Percentiles rank a stretch among this genome's conserved stretches.
phyloP scores from a whole-genome alignment of 805 yeast genomes.

The Metschnikowia arizonensis region DNA sequence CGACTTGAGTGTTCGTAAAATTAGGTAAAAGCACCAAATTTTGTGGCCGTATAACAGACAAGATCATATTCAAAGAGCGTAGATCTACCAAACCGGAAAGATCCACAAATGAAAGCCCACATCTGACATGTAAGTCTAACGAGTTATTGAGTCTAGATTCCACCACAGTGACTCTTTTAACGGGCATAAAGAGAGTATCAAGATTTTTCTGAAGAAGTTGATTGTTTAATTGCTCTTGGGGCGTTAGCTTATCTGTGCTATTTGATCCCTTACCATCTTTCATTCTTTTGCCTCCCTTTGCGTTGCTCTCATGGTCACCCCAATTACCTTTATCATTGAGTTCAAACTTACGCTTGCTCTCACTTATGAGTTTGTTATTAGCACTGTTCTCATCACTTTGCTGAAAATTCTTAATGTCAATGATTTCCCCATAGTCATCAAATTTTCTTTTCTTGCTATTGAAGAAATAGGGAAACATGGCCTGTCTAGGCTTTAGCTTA shows the following conservation, averaged over 20 bases:
- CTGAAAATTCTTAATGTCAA: constrained; percentile 61
- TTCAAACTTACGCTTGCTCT: constrained; percentile 37
- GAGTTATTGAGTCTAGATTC: constrained; percentile 10
- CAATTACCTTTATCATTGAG: constrained; percentile 28
- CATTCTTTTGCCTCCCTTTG: constrained; percentile 12
- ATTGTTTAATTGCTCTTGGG: constrained; percentile 41
- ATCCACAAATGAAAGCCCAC: constrained; percentile 75
- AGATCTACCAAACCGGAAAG: constrained; percentile 80
- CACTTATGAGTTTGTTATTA: constrained; percentile 32
- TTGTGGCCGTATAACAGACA: constrained; percentile 75
- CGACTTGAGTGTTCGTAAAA: constrained; percentile 23
- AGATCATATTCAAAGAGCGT: constrained; percentile 72
- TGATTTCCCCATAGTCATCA: constrained; percentile 86
- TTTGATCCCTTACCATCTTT: constrained; percentile 19
- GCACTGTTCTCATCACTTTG: constrained; percentile 47
- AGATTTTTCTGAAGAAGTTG: constrained; percentile 37
- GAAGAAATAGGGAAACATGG: constrained; percentile 73
- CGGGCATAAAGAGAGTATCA: constrained; percentile 53
- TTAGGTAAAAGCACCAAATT: constrained; percentile 59
- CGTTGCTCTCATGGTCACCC: constrained; percentile 20
- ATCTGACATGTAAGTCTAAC: constrained; percentile 47
- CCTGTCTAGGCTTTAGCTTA: constrained; percentile 47
- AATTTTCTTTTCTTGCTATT: constrained; percentile 46
- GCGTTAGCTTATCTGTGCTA: constrained; percentile 32
- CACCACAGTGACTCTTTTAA: constrained; percentile 33